Evolutionary conservation across 192 early-diverging fungal genomes (phyloP).

Genomic region (Umbelopsis ramanniana): DNA sequence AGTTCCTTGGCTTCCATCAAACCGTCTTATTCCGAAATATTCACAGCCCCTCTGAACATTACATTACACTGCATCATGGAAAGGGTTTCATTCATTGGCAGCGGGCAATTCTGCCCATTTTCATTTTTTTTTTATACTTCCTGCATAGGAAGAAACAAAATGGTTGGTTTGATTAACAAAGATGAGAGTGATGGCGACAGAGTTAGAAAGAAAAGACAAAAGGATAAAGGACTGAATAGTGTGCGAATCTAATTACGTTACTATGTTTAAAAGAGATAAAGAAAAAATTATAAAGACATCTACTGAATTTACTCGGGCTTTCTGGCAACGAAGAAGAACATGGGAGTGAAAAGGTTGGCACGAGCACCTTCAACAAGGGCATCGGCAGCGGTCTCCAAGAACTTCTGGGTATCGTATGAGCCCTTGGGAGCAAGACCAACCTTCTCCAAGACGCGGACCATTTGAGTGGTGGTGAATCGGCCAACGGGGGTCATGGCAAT

Average conservation of each 20-base stretch:
- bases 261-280: background rate
- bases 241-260: conserved; percentile 8
- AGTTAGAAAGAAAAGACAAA: background rate
- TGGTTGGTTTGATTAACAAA: background rate
- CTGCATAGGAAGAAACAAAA: background rate
- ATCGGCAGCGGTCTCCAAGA: conserved; percentile 84
- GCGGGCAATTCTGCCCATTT: background rate
- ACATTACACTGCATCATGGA: too few species aligned
- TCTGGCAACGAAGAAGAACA: conserved; percentile 85
- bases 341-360: conserved; percentile 89
- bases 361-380: conserved; percentile 80
- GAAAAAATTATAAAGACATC: background rate
- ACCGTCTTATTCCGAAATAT: background rate
- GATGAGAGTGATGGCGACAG: background rate
- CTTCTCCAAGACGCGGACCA: conserved; percentile 79
- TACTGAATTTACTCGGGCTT: conserved; percentile 56
- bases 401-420: conserved; percentile 78
- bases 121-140: too few species aligned
- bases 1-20: background rate
- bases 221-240: background rate
- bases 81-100: too few species aligned
- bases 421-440: conserved; percentile 86
- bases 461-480: conserved; percentile 74
- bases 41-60: too few species aligned
- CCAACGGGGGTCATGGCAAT: conserved; percentile 60